phyloP scores from a whole-genome alignment of 345 rosid species.

The Gossypium australe region DNA sequence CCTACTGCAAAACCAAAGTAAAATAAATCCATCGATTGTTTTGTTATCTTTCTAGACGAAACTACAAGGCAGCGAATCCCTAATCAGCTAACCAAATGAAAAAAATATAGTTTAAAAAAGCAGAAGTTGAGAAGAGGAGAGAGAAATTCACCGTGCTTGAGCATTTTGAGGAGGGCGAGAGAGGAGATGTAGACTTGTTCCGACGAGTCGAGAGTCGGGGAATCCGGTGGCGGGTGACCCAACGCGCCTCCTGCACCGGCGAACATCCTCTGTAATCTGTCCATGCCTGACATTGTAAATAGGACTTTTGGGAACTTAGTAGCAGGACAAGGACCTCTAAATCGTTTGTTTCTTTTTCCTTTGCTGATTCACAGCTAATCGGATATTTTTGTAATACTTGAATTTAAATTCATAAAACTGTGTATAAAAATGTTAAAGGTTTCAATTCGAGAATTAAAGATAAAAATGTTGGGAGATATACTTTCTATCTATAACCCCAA shows the following conservation, averaged over 20 bases:
- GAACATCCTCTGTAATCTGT: constrained; percentile 81
- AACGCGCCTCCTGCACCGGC: constrained; percentile 82
- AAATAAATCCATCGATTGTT: not conserved
- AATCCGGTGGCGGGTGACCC: constrained; percentile 85
- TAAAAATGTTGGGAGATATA: too few relatives aligned
- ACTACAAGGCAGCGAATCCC: constrained; percentile 1
- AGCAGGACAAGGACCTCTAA: constrained; percentile 14
- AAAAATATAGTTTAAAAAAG: not conserved
- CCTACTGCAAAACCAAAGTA: not conserved
- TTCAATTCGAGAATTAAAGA: too few relatives aligned
- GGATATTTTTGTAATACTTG: too few relatives aligned
- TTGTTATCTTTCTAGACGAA: not conserved
- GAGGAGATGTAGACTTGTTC: constrained; percentile 99
- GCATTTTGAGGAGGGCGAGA: constrained; percentile 97
- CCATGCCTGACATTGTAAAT: constrained; percentile 45
- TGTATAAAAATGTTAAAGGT: too few relatives aligned
- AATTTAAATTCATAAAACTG: too few relatives aligned
- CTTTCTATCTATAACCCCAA: too few relatives aligned
- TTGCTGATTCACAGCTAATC: not conserved
- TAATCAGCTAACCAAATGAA: not conserved
- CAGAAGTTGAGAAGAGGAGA: not conserved
- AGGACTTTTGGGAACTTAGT: not conserved
- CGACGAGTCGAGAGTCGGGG: constrained; percentile 85
- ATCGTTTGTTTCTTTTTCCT: not conserved
- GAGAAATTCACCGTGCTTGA: constrained; percentile 52